These are phyloP conservation scores for Vaccinium vitisidaea DNA, from an alignment of 148 eudicot species.

Conservation along the genomic window DNA sequence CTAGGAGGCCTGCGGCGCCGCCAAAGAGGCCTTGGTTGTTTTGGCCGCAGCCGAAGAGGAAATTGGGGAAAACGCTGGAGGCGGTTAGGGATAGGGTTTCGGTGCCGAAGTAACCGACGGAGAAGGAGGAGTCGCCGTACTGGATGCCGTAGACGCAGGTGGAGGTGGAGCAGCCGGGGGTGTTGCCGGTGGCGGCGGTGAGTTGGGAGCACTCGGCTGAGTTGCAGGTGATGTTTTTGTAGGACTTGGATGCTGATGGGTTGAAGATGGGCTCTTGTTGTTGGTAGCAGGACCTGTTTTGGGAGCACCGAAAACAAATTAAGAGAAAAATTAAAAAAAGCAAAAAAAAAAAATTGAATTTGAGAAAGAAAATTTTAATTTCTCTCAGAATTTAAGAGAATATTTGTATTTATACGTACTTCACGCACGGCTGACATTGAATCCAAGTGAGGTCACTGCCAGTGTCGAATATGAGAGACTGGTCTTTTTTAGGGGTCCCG, in stretches of 20 bases:
- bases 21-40: conserved; percentile 67
- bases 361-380: too few species aligned
- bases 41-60: conserved; percentile 49
- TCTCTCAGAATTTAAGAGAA: too few species aligned
- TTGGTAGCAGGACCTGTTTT: background rate
- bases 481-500: conserved; percentile 58
- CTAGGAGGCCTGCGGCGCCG: conserved; percentile 50
- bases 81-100: background rate
- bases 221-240: conserved; percentile 52
- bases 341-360: too few species aligned
- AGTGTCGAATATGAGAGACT: conserved; percentile 71
- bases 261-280: background rate
- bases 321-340: too few species aligned
- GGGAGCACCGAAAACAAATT: background rate
- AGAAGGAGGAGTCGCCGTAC: conserved; percentile 47
- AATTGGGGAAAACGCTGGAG: background rate
- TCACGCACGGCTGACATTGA: conserved; percentile 65
- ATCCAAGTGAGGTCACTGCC: conserved; percentile 51
- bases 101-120: background rate
- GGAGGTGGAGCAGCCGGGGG: conserved; percentile 44
- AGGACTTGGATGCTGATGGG: conserved; percentile 36
- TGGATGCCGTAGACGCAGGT: conserved; percentile 61
- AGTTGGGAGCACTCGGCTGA: conserved; percentile 49
- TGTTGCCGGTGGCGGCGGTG: conserved; percentile 43
- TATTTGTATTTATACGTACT: background rate